Evolutionary conservation across 1,139 yeast genomes (phyloP), one percentile per base, ranked within the genome.

Genomic region (Candida sanyaensis): DNA sequence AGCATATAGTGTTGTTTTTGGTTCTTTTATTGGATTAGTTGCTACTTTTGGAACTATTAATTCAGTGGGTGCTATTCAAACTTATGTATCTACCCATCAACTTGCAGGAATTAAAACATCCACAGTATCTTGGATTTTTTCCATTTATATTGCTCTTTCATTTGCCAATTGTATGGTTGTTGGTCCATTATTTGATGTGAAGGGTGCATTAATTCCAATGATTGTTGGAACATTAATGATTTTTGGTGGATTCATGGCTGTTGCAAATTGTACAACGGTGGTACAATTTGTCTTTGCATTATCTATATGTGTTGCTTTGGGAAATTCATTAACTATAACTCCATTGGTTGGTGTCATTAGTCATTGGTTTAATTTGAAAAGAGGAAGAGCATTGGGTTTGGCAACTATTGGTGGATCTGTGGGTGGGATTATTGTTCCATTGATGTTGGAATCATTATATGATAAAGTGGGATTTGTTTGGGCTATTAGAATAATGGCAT

Each of bases 371-470:
- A 57, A 61, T 23, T 48, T 53, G 23, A 67, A 64, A 46, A 54
- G 75, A 47, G 77, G 75, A 2, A 52, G 61, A 40, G 73, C 73
- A 17, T 64, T 65, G 28, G 75, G 73, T 0, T 48, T 69, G 26
- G 75, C 75, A 11, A 71, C 76, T 3, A 56, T 65, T 29, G 77
- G 77, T 4, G 76, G 77, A 1, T 66, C 73, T 3, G 59, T 71
- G 4, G 77, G 77, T 9, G 75, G 77, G 1, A 60, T 71, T 9
- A 56, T 65, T 6, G 61, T 71, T 37, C 75, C 75, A 1, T 55
- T 71, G 42, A 59, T 71, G 47, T 61, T 72, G 38, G 61, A 73
- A 40, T 52, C 62, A 6, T 58, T 71, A 21, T 71, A 65, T 47
- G 55, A 59, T 1, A 57, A 57, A 46, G 60, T 66, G 24, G 76